phyloP scores from a whole-genome alignment of 2,329 filamentous ascomycete genomes.

The Aureobasidium sp. region DNA sequence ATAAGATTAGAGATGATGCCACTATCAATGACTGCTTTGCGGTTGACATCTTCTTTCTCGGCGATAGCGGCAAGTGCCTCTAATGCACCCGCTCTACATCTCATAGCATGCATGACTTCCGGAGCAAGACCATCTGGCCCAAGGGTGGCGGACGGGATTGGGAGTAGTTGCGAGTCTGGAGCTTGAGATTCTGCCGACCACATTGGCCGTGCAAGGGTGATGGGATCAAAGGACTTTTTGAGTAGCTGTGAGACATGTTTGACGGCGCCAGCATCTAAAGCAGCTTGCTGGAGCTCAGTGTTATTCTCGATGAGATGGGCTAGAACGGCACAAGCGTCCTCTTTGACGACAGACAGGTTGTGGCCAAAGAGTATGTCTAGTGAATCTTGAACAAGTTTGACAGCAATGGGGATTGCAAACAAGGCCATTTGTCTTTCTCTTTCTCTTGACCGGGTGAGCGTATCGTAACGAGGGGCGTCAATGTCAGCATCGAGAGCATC shows the following conservation, averaged over 20 bases:
- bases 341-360: conserved; percentile 54
- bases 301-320: conserved; percentile 74
- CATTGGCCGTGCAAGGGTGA: conserved; percentile 44
- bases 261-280: conserved; percentile 62
- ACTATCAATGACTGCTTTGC: conserved; percentile 73
- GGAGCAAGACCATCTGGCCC: conserved; percentile 57
- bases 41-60: conserved; percentile 73
- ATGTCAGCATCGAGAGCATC: conserved; percentile 30
- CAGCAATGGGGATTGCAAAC: conserved; percentile 41
- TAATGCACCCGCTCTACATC: conserved; percentile 66
- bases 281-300: conserved; percentile 71
- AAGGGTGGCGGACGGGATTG: conserved; percentile 39
- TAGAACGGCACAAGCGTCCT: conserved; percentile 67
- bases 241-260: conserved; percentile 56
- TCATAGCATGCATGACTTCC: conserved; percentile 61
- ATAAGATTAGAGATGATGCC: conserved; percentile 77
- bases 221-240: conserved; percentile 59
- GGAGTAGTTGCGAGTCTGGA: conserved; percentile 19
- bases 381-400: conserved; percentile 40
- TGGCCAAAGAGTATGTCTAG: conserved; percentile 15
- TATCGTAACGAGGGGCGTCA: conserved; percentile 27
- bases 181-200: conserved; percentile 45
- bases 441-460: conserved; percentile 28
- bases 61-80: conserved; percentile 76
- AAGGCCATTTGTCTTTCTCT: conserved; percentile 38